A percentile compares a stretch with the other conserved stretches of the same genome.
phyloP scores from a whole-genome alignment of 106 monocot genomes.

The Cymbidium sinense region DNA sequence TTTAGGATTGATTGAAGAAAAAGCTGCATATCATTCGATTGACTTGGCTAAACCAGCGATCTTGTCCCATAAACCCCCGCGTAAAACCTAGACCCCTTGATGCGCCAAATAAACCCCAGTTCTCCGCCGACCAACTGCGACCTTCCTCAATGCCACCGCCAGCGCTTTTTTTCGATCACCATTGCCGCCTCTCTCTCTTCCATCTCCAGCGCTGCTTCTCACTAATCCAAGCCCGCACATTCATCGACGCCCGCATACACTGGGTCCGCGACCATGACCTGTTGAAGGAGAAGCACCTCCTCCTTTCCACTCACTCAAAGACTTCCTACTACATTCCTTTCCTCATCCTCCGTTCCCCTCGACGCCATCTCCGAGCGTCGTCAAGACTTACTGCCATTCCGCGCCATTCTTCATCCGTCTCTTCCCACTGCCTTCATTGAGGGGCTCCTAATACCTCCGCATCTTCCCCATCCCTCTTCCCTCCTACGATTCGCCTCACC shows the following conservation, averaged over 20 bases:
- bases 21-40: too few species aligned
- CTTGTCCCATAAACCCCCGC: too few species aligned
- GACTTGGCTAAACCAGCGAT: too few species aligned
- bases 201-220: background rate
- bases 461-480: slow-evolving; percentile 25
- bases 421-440: slow-evolving; percentile 25
- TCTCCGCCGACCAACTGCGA: background rate
- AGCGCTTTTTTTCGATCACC: background rate
- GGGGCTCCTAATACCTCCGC: slow-evolving; percentile 7
- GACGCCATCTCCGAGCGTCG: slow-evolving; percentile 40
- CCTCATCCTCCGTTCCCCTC: slow-evolving; percentile 31
- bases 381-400: slow-evolving; percentile 64
- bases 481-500: slow-evolving; percentile 9
- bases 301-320: slow-evolving; percentile 65
- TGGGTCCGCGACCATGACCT: slow-evolving; percentile 87
- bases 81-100: too few species aligned
- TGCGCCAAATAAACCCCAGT: background rate
- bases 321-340: slow-evolving; percentile 46
- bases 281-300: slow-evolving; percentile 87
- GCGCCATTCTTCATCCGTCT: slow-evolving; percentile 73
- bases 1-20: too few species aligned
- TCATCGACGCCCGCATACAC: slow-evolving; percentile 56
- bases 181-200: background rate
- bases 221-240: slow-evolving; percentile 16
- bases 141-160: background rate